Conservation (phyloP, 2,329 filamentous ascomycete genomes). For the Scolecobasidium constrictum region DNA sequence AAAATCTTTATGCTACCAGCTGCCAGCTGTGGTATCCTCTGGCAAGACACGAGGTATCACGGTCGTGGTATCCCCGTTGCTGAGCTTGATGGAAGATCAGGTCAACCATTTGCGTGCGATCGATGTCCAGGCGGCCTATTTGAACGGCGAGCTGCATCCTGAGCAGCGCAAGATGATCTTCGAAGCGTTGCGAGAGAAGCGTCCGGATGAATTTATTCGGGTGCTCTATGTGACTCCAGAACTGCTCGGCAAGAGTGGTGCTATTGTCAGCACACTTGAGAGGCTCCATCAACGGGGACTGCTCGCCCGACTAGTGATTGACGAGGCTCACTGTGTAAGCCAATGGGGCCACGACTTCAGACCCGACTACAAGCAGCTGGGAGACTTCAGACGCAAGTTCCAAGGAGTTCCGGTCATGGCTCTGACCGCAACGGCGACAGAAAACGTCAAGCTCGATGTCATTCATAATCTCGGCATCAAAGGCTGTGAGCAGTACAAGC, state of each 20-base stretch:
- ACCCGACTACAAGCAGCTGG: constrained; percentile 85
- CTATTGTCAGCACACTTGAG: constrained; percentile 55
- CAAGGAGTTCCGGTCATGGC: constrained; percentile 83
- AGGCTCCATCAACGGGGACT: constrained; percentile 58
- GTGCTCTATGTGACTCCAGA: constrained; percentile 93
- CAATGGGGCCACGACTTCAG: constrained; percentile 99
- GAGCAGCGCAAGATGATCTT: constrained; percentile 58
- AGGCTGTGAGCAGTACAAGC: constrained; percentile 67
- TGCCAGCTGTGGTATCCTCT: constrained; percentile 73
- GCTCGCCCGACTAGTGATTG: constrained; percentile 86
- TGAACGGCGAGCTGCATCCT: constrained; percentile 64
- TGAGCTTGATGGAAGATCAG: constrained; percentile 97
- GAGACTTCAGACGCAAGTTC: constrained; percentile 60
- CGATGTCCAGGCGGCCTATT: constrained; percentile 66
- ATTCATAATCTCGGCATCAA: constrained; percentile 82
- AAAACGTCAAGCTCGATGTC: constrained; percentile 85
- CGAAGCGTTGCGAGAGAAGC: constrained; percentile 46
- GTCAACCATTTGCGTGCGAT: constrained; percentile 69
- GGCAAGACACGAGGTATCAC: constrained; percentile 81
- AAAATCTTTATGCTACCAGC: constrained; percentile 92
- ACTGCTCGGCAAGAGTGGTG: constrained; percentile 77
- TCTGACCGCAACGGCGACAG: constrained; percentile 86
- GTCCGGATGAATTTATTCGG: constrained; percentile 68
- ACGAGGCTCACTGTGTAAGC: constrained; percentile 98
- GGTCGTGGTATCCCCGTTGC: constrained; percentile 83